phyloP scores from a whole-genome alignment of 768 basidiomycete genomes.

The Dacryopinax spathularia region DNA sequence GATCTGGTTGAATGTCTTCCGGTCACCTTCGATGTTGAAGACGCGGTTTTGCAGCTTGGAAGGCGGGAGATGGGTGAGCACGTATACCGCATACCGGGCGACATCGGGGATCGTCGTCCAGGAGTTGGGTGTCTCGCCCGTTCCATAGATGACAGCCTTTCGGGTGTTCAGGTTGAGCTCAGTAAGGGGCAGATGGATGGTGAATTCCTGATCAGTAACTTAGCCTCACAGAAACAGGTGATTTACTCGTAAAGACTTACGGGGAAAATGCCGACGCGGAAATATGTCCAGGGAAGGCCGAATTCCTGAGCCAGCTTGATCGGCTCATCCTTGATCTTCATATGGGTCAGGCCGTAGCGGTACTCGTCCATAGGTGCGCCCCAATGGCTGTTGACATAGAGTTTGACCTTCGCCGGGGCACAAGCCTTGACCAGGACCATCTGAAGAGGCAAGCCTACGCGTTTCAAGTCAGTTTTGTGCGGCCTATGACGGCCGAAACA shows the following conservation, averaged over 20 bases:
- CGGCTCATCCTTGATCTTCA: neutral
- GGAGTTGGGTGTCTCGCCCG: neutral
- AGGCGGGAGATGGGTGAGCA: neutral
- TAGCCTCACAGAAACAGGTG: neutral
- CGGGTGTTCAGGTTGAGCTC: neutral
- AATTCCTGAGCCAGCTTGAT: neutral
- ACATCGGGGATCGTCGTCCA: neutral
- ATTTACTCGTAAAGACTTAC: neutral
- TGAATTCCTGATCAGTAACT: neutral
- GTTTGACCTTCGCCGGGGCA: neutral
- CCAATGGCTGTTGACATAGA: neutral
- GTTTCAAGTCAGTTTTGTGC: no score
- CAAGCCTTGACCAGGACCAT: neutral
- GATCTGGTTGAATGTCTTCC: neutral
- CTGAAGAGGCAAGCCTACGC: neutral
- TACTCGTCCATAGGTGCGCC: slow-evolving; percentile 2
- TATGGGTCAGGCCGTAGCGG: slow-evolving; percentile 1
- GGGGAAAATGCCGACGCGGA: neutral
- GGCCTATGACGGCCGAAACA: no score
- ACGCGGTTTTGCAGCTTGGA: neutral
- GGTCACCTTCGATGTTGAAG: slow-evolving; percentile 1
- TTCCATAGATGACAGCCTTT: neutral
- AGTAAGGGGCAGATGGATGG: neutral
- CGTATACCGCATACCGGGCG: neutral
- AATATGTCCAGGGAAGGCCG: neutral